Evolutionary conservation across 768 basidiomycete species (phyloP).

Genomic region (Boletus tomentosulus): DNA sequence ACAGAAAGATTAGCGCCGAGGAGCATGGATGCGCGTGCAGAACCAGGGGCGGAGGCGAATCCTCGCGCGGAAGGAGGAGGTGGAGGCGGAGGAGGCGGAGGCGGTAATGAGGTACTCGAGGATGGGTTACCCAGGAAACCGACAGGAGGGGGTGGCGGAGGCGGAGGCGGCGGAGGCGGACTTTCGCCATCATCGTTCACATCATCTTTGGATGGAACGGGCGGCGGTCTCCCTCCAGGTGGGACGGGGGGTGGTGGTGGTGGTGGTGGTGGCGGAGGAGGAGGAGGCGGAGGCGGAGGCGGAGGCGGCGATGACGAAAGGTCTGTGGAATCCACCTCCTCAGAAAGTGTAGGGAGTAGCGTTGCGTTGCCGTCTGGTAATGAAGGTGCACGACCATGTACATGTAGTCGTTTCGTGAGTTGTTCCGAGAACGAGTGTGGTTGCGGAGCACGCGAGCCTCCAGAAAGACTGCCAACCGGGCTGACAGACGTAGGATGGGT

Average conservation of each 20-base stretch:
- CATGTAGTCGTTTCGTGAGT: slow-evolving; percentile 53
- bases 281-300: slow-evolving; percentile 19
- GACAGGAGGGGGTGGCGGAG: slow-evolving; percentile 36
- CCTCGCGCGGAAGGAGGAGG: slow-evolving; percentile 31
- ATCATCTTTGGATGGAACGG: slow-evolving; percentile 16
- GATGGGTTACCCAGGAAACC: slow-evolving; percentile 29
- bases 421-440: slow-evolving; percentile 58
- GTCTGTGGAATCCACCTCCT: slow-evolving; percentile 31
- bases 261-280: slow-evolving; percentile 4
- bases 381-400: slow-evolving; percentile 42
- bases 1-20: slow-evolving; percentile 55
- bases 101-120: slow-evolving; percentile 16
- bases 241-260: slow-evolving; percentile 10
- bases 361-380: slow-evolving; percentile 35
- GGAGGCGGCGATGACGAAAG: slow-evolving; percentile 27
- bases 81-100: slow-evolving; percentile 35
- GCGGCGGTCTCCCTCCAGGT: slow-evolving; percentile 10
- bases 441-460: slow-evolving; percentile 29
- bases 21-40: slow-evolving; percentile 57
- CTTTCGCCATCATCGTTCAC: slow-evolving; percentile 13
- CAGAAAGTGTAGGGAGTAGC: slow-evolving; percentile 37
- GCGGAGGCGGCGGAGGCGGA: slow-evolving; percentile 30
- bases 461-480: slow-evolving; percentile 41
- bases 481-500: slow-evolving; percentile 55
- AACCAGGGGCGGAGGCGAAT: slow-evolving; percentile 35